phyloP scores from a whole-genome alignment of 805 yeast species.

The Maudiozyma barnettii region DNA sequence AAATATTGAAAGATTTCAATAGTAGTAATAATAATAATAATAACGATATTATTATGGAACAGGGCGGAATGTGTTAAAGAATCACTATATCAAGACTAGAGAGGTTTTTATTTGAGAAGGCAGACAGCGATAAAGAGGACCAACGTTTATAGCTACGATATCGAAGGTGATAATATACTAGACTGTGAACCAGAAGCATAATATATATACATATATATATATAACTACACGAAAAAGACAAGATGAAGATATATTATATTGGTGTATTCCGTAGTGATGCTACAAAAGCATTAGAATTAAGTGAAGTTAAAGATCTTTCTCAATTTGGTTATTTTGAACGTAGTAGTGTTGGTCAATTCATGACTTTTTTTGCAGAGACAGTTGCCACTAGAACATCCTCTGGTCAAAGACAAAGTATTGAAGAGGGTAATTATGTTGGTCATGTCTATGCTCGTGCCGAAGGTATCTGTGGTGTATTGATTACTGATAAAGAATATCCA shows the following conservation, averaged over 20 bases:
- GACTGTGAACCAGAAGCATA: too few relatives aligned
- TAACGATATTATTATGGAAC: too few relatives aligned
- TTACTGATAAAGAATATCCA: slow-evolving; percentile 93
- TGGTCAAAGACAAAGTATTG: slow-evolving; percentile 90
- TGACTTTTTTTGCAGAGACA: slow-evolving; percentile 89
- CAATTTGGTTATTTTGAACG: slow-evolving; percentile 87
- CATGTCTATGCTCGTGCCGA: slow-evolving; percentile 87
- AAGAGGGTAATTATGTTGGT: slow-evolving; percentile 83
- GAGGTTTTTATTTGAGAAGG: too few relatives aligned
- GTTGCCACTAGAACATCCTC: slow-evolving; percentile 79
- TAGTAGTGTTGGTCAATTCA: slow-evolving; percentile 74
- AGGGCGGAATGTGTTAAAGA: too few relatives aligned
- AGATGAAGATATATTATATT: slow-evolving; percentile 84
- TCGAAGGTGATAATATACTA: too few relatives aligned
- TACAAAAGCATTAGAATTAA: slow-evolving; percentile 61
- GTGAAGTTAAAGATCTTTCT: slow-evolving; percentile 72
- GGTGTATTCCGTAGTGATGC: slow-evolving; percentile 64
- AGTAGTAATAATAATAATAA: too few relatives aligned
- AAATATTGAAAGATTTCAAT: too few relatives aligned
- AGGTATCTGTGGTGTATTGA: slow-evolving; percentile 84
- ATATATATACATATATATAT: background rate
- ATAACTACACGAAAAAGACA: too few relatives aligned
- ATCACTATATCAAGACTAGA: too few relatives aligned
- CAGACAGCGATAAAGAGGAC: too few relatives aligned
- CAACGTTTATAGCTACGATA: too few relatives aligned